Evolutionary conservation across 805 yeast genomes (phyloP), one percentile per base, ranked within the genome.

Genomic region (Crinitomyces ghanaensis): DNA sequence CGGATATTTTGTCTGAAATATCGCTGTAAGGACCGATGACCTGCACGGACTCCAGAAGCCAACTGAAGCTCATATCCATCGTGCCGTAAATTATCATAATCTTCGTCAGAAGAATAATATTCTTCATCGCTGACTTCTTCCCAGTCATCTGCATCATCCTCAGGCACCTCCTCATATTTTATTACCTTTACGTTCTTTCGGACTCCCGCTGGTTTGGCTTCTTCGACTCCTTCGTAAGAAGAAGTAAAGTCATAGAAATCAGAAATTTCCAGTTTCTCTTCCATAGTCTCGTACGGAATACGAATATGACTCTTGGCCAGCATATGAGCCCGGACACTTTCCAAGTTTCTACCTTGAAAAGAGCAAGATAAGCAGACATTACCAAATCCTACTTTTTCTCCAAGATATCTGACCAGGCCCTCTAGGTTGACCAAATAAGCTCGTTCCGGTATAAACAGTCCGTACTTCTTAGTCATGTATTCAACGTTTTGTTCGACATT

Each of bases 291-390:
- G 56, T 80, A 91, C 1, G 97, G 96, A 39, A 91, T 68, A 50
- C 74, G 71, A 61, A 88, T 79, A 56, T 91, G 99, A 37, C 84
- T 74, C 56, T 91, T 91, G 6, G 79, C 68, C 4, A 65, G 47
- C 80, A 84, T 77, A 56, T 91, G 99, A 27, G 83, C 91, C 45
- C 95, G 75, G 7, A 82, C 85, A 39, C 94, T 80, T 49, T 82
- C 93, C 19, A 88, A 51, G 34, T 74, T 72, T 40, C 72, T 70
- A n/a, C 97, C 97, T 55, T 81, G 79, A 52, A 76, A 91, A 20
- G 65, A 64, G 54, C 99, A 91, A 34, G 73, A 70, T 30, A 88
- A 57, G 54, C 98, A 91, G 43, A 78, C 70, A 44, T 82, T 77
- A 25, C 95, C 95, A 28, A 76, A 66, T 6, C 86, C 80, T 35